A percentile compares a stretch with the other conserved stretches of the same genome.
Evolutionary conservation across 148 eudicot species (phyloP).

Genomic region (Rhododendron henanense): DNA sequence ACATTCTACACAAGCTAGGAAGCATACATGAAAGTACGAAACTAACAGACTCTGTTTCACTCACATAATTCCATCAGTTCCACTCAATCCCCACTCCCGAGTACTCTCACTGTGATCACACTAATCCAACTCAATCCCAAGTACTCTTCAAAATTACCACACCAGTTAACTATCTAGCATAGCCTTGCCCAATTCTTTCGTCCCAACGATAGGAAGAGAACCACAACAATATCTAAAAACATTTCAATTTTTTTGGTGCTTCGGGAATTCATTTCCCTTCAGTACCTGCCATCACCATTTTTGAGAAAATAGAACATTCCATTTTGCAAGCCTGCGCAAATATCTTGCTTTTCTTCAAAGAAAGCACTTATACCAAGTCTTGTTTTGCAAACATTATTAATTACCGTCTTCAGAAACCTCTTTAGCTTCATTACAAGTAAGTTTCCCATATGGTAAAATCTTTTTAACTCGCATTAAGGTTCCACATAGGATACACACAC

Average conservation of each 20-base stretch:
- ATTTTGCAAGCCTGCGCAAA: neutral
- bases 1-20: neutral
- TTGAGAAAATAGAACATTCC: neutral
- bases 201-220: neutral
- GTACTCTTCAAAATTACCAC: neutral
- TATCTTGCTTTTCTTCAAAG: neutral
- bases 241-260: too few relatives aligned
- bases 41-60: neutral
- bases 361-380: neutral
- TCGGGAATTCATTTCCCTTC: neutral
- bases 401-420: neutral
- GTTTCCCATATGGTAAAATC: neutral
- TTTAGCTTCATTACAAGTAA: neutral
- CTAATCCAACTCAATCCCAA: neutral
- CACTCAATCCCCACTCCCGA: neutral
- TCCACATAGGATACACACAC: too few relatives aligned
- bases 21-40: neutral
- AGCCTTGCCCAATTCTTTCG: neutral
- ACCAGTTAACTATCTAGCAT: neutral
- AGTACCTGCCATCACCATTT: neutral
- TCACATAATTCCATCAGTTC: neutral
- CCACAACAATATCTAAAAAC: neutral
- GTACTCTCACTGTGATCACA: neutral
- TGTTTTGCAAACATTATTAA: neutral
- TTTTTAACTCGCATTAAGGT: neutral